Evolutionary conservation across 805 yeast species (phyloP).

Genomic region (Kuraishia floccosa): DNA sequence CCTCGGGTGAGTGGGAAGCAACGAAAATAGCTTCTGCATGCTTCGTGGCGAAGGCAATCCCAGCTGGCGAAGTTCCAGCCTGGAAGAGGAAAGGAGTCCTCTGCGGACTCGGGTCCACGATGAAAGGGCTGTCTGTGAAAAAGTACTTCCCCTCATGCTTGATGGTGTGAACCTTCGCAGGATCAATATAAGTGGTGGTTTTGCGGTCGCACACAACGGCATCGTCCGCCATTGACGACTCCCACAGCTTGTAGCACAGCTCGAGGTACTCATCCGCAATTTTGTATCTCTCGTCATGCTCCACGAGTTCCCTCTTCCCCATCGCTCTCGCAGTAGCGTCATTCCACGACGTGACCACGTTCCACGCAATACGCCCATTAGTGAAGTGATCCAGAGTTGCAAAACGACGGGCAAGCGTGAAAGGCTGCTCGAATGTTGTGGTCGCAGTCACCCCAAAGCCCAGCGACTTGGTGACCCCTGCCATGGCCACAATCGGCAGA

Average conservation of each 20-base stretch:
- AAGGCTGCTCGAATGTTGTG: no score
- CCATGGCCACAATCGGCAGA: no score
- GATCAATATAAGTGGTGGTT: slow-evolving; percentile 15
- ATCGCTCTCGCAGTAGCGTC: slow-evolving; percentile 17
- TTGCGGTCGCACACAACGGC: slow-evolving; percentile 15
- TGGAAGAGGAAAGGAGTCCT: no score
- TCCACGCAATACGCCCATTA: slow-evolving; percentile 20
- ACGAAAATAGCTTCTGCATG: no score
- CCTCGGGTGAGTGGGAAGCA: no score
- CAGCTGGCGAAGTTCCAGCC: no score
- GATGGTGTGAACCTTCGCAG: slow-evolving; percentile 14
- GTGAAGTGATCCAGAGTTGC: slow-evolving; percentile 20
- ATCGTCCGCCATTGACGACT: slow-evolving; percentile 19
- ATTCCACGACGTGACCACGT: slow-evolving; percentile 17
- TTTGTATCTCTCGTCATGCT: slow-evolving; percentile 17
- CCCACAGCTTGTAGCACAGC: slow-evolving; percentile 14
- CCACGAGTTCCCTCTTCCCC: slow-evolving; percentile 15
- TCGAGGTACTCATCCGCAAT: slow-evolving; percentile 17
- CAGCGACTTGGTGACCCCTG: no score
- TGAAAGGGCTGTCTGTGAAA: no score
- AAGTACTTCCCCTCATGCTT: slow-evolving; percentile 16
- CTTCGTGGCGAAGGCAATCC: no score
- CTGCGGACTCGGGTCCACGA: no score
- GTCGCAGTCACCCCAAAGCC: no score
- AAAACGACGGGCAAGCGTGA: no score